phyloP scores from a whole-genome alignment of 345 rosid genomes.

The Lumnitzera racemosa region DNA sequence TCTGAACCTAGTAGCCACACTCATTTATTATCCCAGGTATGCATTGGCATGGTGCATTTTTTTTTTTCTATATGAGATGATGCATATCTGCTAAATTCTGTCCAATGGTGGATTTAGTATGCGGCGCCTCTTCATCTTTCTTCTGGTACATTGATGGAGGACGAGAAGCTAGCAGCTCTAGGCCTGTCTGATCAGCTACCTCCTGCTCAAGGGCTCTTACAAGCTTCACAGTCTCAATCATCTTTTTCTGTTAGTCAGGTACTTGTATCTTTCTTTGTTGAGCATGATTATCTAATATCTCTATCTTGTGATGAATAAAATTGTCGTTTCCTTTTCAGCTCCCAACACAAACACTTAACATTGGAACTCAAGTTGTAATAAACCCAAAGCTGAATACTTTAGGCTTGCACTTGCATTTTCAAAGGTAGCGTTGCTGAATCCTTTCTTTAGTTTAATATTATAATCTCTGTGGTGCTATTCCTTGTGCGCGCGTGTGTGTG shows the following conservation, averaged over 20 bases:
- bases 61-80: not conserved
- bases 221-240: constrained; percentile 62
- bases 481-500: not conserved
- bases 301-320: too few relatives aligned
- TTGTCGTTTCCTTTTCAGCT: constrained; percentile 33
- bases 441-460: constrained; percentile 1
- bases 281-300: not conserved
- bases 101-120: constrained; percentile 36
- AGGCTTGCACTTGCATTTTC: constrained; percentile 83
- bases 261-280: not conserved
- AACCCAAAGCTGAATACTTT: constrained; percentile 62
- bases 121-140: constrained; percentile 56
- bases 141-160: constrained; percentile 62
- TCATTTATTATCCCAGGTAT: constrained; percentile 75
- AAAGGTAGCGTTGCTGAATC: constrained; percentile 44
- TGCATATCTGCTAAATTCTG: not conserved
- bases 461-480: not conserved
- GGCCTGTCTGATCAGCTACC: constrained; percentile 83
- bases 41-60: constrained; percentile 2
- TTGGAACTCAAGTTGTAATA: constrained; percentile 74
- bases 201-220: constrained; percentile 73
- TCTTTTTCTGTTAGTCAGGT: constrained; percentile 70
- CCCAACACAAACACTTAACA: constrained; percentile 64
- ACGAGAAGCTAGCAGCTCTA: constrained; percentile 66
- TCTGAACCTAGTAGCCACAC: constrained; percentile 61